Percentiles rank a stretch among this genome's conserved stretches.
Evolutionary conservation across 495 filamentous ascomycete species (phyloP).

Genomic region (Penicillium samsonianum): DNA sequence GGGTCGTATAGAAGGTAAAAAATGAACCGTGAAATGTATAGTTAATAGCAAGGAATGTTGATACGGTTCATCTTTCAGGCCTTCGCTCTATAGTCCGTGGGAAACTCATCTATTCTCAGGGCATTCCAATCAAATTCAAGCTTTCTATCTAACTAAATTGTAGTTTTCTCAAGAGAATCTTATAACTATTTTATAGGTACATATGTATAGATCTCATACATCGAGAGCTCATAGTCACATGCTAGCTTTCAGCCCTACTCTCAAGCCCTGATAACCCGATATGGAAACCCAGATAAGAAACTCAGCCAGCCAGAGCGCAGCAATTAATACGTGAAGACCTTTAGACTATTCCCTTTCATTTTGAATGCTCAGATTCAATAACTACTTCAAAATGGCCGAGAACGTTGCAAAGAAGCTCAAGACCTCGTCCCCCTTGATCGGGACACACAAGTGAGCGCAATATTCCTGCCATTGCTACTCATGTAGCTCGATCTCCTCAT

Average conservation of each 20-base stretch:
- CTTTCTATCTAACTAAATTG: too few relatives aligned
- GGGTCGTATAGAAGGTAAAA: too few relatives aligned
- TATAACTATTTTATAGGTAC: too few relatives aligned
- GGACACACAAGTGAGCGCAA: slow-evolving; percentile 73
- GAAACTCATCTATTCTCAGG: too few relatives aligned
- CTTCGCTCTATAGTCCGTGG: too few relatives aligned
- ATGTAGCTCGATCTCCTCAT: not conserved
- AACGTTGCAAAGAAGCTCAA: slow-evolving; percentile 72
- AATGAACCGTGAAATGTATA: too few relatives aligned
- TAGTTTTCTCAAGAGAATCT: too few relatives aligned
- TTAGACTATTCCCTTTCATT: slow-evolving; percentile 6
- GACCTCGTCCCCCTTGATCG: slow-evolving; percentile 65
- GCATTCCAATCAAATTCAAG: too few relatives aligned
- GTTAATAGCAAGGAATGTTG: too few relatives aligned
- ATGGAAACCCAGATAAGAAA: slow-evolving; percentile 5
- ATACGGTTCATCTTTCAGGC: too few relatives aligned
- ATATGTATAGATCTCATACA: too few relatives aligned
- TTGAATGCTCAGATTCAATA: slow-evolving; percentile 36
- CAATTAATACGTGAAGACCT: slow-evolving; percentile 20
- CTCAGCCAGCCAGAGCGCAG: slow-evolving; percentile 21
- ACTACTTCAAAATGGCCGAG: slow-evolving; percentile 60
- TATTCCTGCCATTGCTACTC: not conserved
- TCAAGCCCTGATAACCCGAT: slow-evolving; percentile 20
- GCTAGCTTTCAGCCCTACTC: slow-evolving; percentile 10
- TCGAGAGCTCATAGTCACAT: slow-evolving; percentile 3